Base-by-base conservation (phyloP, 2,329 filamentous ascomycete genomes). In the Penicillium sp. region DNA sequence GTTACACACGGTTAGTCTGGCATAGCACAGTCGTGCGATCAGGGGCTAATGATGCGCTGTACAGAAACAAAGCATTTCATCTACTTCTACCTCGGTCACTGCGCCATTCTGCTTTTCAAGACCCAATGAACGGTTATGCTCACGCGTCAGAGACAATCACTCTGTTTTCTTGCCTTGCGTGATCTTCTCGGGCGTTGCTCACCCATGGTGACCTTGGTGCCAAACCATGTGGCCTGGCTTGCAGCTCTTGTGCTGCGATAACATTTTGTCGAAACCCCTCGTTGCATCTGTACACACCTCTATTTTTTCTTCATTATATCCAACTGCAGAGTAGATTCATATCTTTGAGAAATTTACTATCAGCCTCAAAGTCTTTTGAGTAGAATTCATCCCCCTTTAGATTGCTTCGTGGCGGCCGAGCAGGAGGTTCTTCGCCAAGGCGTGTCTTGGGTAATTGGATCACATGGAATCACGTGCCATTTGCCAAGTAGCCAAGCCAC, bases 61-160 rank as follows among this genome's bases (percentile, higher is more conserved):
- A 33, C 75, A 96, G 93, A 97, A 73, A 97, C 93, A 27, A 97
- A 97, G 76, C 93, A 98, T 74, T 98, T 98, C 77, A 96, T 98
- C 70, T 98, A 98, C 77, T 98, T 98, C 77, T 98, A 98, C 76
- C 86, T 98, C 51, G 93, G 93, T 46, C 93, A 97, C 78, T 96
- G 90, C 72, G 93, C 93, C 51, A 97, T 98, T 67, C 81, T 98
- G 48, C 84, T 98, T 45, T 98, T 97, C 83, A 98, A 98, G 81
- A 98, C 93, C 36, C 91, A 96, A 82, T 97, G 63, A 60, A 53
- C 25, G 29, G 46, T 36, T 4, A 38, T 27, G 6, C 35, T 35
- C 18, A 29, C 28, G 9, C 34, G 12, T 25, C 24, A 40, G 43
- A 39, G 3, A 32, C 13, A 29, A 9, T 4, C 18, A 43, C 29